Percentiles rank a stretch among this genome's conserved stretches.
These are phyloP conservation scores for Sinapis alba DNA, from an alignment of 441 rosid species.

Conservation along the genomic window DNA sequence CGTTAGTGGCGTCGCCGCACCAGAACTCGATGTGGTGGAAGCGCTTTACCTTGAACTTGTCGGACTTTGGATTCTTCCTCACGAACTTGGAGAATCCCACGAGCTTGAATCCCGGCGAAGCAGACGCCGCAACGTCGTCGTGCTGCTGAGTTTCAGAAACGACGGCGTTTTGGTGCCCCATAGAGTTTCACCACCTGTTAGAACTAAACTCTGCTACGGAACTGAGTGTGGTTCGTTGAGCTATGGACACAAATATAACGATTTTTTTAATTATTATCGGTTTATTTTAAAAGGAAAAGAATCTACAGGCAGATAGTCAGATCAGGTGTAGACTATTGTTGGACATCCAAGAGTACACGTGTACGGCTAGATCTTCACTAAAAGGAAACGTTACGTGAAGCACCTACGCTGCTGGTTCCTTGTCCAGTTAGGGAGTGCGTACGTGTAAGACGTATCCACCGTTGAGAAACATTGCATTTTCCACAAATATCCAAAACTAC, in stretches of 20 bases:
- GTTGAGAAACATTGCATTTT: background rate
- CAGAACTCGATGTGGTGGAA: conserved; percentile 92
- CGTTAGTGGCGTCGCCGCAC: conserved; percentile 81
- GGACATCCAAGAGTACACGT: background rate
- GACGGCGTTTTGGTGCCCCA: conserved; percentile 28
- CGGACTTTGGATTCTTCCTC: conserved; percentile 65
- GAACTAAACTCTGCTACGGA: conserved; percentile 5
- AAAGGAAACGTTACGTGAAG: background rate
- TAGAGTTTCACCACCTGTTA: conserved; percentile 2
- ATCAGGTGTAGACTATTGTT: background rate
- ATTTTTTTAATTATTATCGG: background rate
- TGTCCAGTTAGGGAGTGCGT: background rate
- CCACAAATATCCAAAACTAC: background rate
- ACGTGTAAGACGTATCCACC: background rate
- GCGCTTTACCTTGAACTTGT: conserved; percentile 61
- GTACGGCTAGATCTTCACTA: background rate
- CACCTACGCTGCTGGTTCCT: background rate
- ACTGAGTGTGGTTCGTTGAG: conserved; percentile 5
- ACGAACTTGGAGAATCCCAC: conserved; percentile 73
- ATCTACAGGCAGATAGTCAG: background rate
- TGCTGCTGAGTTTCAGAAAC: background rate
- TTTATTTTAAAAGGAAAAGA: background rate
- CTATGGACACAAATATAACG: background rate
- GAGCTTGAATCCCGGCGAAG: conserved; percentile 48
- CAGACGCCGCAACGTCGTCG: background rate